A percentile compares a stretch with the other conserved stretches of the same genome.
Evolutionary conservation across 345 rosid genomes (phyloP).

Genomic region (Eucalyptus fibrosa): DNA sequence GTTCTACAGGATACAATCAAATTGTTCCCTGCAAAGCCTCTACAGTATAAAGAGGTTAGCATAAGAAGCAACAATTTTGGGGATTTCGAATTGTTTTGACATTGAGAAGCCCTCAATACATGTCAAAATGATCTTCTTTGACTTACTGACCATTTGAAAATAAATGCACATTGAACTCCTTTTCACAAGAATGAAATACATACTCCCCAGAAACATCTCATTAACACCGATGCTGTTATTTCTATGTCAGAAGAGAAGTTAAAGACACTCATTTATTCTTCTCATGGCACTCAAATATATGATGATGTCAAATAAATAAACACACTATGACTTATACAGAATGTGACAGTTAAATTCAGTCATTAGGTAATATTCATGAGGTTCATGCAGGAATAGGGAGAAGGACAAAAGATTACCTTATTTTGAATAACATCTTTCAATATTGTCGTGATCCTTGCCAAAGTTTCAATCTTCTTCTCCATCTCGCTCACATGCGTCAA

Average conservation of each 20-base stretch:
- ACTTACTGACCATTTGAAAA: background rate
- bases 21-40: background rate
- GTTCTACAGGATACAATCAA: background rate
- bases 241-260: background rate
- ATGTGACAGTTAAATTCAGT: background rate
- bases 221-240: background rate
- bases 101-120: background rate
- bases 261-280: background rate
- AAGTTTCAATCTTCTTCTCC: constrained; percentile 86
- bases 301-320: background rate
- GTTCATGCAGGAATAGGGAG: background rate
- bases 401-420: constrained; percentile 40
- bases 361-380: background rate
- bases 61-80: background rate
- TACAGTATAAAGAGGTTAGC: background rate
- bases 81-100: background rate
- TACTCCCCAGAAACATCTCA: background rate
- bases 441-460: constrained; percentile 80
- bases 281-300: background rate
- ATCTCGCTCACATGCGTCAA: constrained; percentile 93
- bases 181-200: background rate
- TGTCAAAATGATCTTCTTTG: background rate
- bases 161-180: background rate
- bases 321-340: background rate
- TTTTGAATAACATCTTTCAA: constrained; percentile 96